Percentiles rank a stretch among this genome's conserved stretches.
Conservation (phyloP, 805 yeast species). For the Wickerhamiella bombiphila region DNA sequence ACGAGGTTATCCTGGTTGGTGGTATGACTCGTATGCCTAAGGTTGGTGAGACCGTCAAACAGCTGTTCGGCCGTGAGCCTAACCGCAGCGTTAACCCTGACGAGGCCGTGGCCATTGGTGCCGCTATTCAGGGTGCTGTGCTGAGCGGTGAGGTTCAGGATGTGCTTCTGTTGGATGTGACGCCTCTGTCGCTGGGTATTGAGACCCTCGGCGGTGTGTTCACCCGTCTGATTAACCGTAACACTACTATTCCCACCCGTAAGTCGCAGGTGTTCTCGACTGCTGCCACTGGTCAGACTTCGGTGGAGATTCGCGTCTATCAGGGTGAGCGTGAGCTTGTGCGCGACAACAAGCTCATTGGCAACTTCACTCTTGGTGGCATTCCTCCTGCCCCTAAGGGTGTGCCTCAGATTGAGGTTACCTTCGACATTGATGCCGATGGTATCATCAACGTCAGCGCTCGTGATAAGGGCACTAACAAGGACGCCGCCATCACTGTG, state of each 20-base stretch:
- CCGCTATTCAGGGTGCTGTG: slow-evolving; percentile 96
- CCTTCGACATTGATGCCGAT: slow-evolving; percentile 93
- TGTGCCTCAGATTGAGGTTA: slow-evolving; percentile 86
- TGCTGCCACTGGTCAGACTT: slow-evolving; percentile 92
- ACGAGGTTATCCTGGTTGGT: slow-evolving; percentile 76
- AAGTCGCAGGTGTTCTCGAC: slow-evolving; percentile 93
- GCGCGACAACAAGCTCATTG: slow-evolving; percentile 93
- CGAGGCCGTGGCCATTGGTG: slow-evolving; percentile 91
- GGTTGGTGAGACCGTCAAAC: slow-evolving; percentile 61
- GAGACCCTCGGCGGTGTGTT: slow-evolving; percentile 98
- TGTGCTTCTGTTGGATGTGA: slow-evolving; percentile 76
- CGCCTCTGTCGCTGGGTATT: slow-evolving; percentile 85
- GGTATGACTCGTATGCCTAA: slow-evolving; percentile 92
- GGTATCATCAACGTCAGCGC: slow-evolving; percentile 95
- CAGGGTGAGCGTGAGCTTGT: slow-evolving; percentile 98
- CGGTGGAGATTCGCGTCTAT: slow-evolving; percentile 95
- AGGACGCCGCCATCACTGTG: slow-evolving; percentile 88
- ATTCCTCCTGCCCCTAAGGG: slow-evolving; percentile 94
- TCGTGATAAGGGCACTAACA: slow-evolving; percentile 82
- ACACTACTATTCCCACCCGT: slow-evolving; percentile 94
- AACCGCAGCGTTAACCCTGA: slow-evolving; percentile 90
- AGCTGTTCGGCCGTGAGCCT: slow-evolving; percentile 68
- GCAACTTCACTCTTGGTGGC: slow-evolving; percentile 90
- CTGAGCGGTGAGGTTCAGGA: slow-evolving; percentile 90
- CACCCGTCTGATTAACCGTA: slow-evolving; percentile 79